These are phyloP conservation scores for Xylaria palmicola DNA, from an alignment of 495 filamentous ascomycete species.

Conservation along the genomic window DNA sequence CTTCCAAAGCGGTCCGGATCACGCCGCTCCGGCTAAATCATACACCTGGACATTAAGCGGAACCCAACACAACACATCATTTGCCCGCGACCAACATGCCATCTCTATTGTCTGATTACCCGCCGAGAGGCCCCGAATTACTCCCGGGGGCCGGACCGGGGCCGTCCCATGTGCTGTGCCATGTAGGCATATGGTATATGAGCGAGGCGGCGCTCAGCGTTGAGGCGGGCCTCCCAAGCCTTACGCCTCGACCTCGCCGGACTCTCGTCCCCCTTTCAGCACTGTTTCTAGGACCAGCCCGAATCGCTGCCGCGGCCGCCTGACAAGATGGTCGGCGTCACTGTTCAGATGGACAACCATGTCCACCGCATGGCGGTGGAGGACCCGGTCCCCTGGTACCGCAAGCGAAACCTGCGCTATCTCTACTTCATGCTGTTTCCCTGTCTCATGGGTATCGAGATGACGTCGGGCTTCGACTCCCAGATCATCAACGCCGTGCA, in stretches of 20 bases:
- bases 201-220: background rate
- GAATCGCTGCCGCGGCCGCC: background rate
- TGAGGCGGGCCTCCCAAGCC: background rate
- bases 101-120: constrained; percentile 10
- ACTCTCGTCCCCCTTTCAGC: background rate
- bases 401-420: constrained; percentile 59
- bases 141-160: background rate
- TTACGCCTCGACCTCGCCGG: background rate
- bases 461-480: constrained; percentile 71
- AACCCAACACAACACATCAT: constrained; percentile 1
- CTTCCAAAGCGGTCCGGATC: constrained; percentile 3
- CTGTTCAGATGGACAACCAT: constrained; percentile 39
- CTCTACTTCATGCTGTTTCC: constrained; percentile 65
- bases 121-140: constrained; percentile 13
- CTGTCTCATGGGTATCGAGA: constrained; percentile 68
- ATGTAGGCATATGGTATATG: constrained; percentile 7
- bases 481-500: constrained; percentile 71
- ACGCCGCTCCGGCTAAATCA: constrained; percentile 15
- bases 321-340: constrained; percentile 41
- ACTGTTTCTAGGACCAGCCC: background rate
- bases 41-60: constrained; percentile 12
- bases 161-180: background rate
- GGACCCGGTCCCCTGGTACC: constrained; percentile 59
- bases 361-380: constrained; percentile 55
- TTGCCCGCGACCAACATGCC: constrained; percentile 1